Conservation (phyloP, 352 stramenopile species). For the Pythium sp. region DNA sequence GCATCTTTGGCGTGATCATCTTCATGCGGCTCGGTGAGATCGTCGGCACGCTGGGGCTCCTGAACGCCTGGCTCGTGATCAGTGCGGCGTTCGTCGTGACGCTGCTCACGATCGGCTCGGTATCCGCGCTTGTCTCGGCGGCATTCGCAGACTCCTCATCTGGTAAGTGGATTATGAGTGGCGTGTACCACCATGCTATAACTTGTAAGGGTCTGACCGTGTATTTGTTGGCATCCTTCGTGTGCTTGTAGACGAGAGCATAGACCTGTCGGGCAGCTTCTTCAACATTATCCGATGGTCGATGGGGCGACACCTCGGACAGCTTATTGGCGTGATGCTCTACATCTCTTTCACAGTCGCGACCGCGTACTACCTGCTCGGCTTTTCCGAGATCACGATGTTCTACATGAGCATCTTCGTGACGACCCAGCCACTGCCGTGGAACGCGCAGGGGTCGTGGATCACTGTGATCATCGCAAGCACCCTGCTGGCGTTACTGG, state of each 20-base stretch:
- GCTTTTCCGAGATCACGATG: constrained; percentile 46
- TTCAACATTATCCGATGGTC: constrained; percentile 27
- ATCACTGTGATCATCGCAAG: constrained; percentile 31
- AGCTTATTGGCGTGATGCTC: constrained; percentile 37
- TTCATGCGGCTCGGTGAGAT: constrained; percentile 49
- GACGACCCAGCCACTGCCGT: constrained; percentile 29
- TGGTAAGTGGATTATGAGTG: constrained; percentile 1
- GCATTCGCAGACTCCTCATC: constrained; percentile 12
- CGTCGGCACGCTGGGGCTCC: constrained; percentile 33
- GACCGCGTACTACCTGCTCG: constrained; percentile 45
- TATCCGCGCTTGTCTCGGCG: constrained; percentile 41
- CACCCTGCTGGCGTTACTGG: constrained; percentile 24
- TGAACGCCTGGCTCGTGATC: constrained; percentile 25
- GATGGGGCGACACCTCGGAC: constrained; percentile 28
- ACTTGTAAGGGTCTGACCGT: background rate
- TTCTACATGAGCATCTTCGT: constrained; percentile 32
- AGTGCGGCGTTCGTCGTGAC: constrained; percentile 34
- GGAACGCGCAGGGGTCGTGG: constrained; percentile 35
- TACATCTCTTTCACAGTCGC: constrained; percentile 37
- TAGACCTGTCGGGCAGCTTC: constrained; percentile 21
- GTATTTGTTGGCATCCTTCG: background rate
- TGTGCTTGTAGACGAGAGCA: background rate
- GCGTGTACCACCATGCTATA: background rate
- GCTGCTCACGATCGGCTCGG: constrained; percentile 45
- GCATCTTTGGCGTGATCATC: constrained; percentile 54